Percentiles rank a stretch among this genome's conserved stretches.
phyloP scores from a whole-genome alignment of 139 green algal species.

The Pseudopediastrum boryanum region DNA sequence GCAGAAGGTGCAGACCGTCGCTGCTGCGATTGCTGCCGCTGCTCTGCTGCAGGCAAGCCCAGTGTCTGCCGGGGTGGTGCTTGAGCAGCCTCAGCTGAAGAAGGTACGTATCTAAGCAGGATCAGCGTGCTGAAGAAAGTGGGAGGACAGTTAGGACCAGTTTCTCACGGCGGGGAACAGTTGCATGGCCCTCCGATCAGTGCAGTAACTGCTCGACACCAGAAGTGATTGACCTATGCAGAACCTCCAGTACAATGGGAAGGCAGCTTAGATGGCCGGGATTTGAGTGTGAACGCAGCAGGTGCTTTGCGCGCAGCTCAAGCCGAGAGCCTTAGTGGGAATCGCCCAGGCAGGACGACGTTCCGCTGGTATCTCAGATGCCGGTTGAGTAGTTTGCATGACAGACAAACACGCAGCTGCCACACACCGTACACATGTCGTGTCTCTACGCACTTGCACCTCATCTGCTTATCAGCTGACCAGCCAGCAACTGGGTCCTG shows the following conservation, averaged over 20 bases:
- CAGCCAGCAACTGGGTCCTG: too few relatives aligned
- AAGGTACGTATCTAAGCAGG: conserved; percentile 24
- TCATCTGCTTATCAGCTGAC: too few relatives aligned
- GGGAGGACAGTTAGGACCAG: not conserved
- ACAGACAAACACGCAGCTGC: too few relatives aligned
- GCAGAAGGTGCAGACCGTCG: conserved; percentile 4
- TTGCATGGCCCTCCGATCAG: not conserved
- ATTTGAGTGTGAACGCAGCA: too few relatives aligned
- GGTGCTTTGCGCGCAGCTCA: too few relatives aligned
- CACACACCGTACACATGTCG: too few relatives aligned
- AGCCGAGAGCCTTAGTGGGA: too few relatives aligned
- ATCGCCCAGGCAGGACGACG: too few relatives aligned
- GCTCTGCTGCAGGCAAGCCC: conserved; percentile 15
- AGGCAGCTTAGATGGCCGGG: too few relatives aligned
- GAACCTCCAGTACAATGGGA: not conserved
- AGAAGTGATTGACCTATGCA: not conserved
- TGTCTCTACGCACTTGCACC: too few relatives aligned
- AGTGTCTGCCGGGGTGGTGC: conserved; percentile 24
- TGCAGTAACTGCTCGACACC: not conserved
- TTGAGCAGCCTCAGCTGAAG: conserved; percentile 41
- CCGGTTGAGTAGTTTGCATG: too few relatives aligned
- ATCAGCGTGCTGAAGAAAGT: not conserved
- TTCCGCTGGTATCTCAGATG: too few relatives aligned
- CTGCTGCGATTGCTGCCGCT: conserved; percentile 14
- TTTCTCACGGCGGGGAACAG: not conserved